Conservation (phyloP, 768 basidiomycete species). For the Macrocybe gigantea region DNA sequence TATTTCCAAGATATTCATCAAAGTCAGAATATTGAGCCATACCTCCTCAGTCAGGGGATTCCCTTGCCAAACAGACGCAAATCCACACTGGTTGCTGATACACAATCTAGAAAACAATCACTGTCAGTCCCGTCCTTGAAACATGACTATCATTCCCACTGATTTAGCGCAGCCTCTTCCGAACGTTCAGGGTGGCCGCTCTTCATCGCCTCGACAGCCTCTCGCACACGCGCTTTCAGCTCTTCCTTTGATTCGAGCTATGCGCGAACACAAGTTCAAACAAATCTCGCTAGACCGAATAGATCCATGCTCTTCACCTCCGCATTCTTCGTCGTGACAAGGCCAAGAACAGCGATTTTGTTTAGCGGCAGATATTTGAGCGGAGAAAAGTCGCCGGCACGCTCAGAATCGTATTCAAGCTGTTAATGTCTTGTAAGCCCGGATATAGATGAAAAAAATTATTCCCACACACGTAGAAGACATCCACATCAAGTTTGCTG, state of each 20-base stretch:
- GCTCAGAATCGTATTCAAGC: conserved; percentile 65
- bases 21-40: conserved; percentile 6
- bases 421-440: conserved; percentile 16
- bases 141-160: conserved; percentile 23
- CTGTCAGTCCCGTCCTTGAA: conserved; percentile 1
- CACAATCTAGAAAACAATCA: conserved; percentile 31
- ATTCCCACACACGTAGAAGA: conserved; percentile 34
- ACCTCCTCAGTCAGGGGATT: conserved; percentile 49
- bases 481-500: conserved; percentile 53
- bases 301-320: conserved; percentile 22
- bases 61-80: conserved; percentile 53
- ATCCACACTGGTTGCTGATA: conserved; percentile 62
- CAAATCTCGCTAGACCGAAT: not conserved
- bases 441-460: not conserved
- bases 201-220: conserved; percentile 46
- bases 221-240: conserved; percentile 43
- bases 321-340: conserved; percentile 42
- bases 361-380: conserved; percentile 44
- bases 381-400: conserved; percentile 55
- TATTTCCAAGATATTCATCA: not conserved
- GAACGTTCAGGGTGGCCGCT: conserved; percentile 37
- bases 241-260: conserved; percentile 47
- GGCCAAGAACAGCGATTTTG: conserved; percentile 41
- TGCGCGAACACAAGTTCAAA: not conserved
- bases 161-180: conserved; percentile 44